A percentile compares a stretch with the other conserved stretches of the same genome.
Conservation (phyloP, 192 early-diverging fungal species). For the Backusella morwellensis region DNA sequence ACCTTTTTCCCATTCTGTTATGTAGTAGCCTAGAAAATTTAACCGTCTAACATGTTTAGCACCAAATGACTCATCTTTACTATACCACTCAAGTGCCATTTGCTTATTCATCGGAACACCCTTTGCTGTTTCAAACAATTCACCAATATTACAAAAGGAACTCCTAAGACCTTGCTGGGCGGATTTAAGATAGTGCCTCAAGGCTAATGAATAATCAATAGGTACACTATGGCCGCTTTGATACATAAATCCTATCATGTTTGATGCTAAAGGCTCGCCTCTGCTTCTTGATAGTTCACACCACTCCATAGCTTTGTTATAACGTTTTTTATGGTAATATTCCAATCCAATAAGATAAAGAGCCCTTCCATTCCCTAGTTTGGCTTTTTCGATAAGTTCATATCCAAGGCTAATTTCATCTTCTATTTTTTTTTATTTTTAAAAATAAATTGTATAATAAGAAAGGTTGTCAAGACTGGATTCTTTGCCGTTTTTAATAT, state of each 20-base stretch:
- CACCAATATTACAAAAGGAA: not conserved
- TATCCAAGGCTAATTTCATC: not conserved
- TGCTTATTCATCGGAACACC: not conserved
- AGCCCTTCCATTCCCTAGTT: not conserved
- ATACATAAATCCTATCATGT: not conserved
- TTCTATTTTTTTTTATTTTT: not conserved
- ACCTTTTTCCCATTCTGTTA: not conserved
- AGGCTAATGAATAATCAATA: not conserved
- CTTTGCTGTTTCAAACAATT: not conserved
- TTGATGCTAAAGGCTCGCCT: not conserved
- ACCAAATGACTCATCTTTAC: not conserved
- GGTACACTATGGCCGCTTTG: not conserved
- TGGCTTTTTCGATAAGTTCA: not conserved
- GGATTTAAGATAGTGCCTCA: not conserved
- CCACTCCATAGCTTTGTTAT: not conserved
- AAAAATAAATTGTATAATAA: not conserved
- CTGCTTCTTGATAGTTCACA: not conserved
- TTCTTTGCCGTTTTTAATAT: no score
- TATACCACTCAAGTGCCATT: not conserved
- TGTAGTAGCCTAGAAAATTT: not conserved
- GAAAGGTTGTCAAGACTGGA: no score
- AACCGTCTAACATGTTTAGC: not conserved
- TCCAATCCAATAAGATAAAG: not conserved
- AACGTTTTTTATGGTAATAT: not conserved
- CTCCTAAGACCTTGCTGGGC: not conserved